Evolutionary conservation across 2,329 filamentous ascomycete genomes (phyloP).

Genomic region (Aspergillus neoniger): DNA sequence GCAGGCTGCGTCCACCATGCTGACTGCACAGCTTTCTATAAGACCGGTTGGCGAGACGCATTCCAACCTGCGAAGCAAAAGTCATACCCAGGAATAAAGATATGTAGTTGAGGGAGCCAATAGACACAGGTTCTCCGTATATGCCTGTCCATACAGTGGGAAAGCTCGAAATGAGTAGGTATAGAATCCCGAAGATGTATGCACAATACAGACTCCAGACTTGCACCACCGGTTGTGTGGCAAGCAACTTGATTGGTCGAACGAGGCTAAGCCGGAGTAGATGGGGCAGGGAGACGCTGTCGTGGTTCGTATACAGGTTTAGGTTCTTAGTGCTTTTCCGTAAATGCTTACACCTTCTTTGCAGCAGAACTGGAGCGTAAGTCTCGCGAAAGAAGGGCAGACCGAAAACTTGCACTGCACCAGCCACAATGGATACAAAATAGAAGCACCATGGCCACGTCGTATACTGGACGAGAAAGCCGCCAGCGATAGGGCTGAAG

Average conservation of each 20-base stretch:
- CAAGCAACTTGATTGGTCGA: slow-evolving; percentile 57
- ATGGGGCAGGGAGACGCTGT: background rate
- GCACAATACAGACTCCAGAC: slow-evolving; percentile 56
- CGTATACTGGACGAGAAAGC: slow-evolving; percentile 63
- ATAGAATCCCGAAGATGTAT: slow-evolving; percentile 62
- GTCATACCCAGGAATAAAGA: slow-evolving; percentile 64
- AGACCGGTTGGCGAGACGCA: slow-evolving; percentile 51
- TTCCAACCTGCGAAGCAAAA: slow-evolving; percentile 52
- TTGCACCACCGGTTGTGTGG: slow-evolving; percentile 62
- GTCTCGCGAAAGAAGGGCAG: slow-evolving; percentile 66
- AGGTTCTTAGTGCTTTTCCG: background rate
- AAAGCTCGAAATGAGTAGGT: slow-evolving; percentile 64
- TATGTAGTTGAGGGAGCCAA: slow-evolving; percentile 65
- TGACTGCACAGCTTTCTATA: slow-evolving; percentile 48
- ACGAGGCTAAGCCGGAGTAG: slow-evolving; percentile 41
- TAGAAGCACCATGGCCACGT: slow-evolving; percentile 76
- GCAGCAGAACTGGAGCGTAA: slow-evolving; percentile 57
- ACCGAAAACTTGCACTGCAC: slow-evolving; percentile 61
- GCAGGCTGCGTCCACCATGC: slow-evolving; percentile 45
- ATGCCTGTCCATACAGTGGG: slow-evolving; percentile 56
- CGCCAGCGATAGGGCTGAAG: slow-evolving; percentile 65
- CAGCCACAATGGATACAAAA: slow-evolving; percentile 64
- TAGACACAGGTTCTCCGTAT: slow-evolving; percentile 58
- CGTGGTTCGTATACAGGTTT: background rate
- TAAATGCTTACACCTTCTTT: background rate